Conservation (phyloP, 345 rosid genomes). For the Gossypium herbaceum region DNA sequence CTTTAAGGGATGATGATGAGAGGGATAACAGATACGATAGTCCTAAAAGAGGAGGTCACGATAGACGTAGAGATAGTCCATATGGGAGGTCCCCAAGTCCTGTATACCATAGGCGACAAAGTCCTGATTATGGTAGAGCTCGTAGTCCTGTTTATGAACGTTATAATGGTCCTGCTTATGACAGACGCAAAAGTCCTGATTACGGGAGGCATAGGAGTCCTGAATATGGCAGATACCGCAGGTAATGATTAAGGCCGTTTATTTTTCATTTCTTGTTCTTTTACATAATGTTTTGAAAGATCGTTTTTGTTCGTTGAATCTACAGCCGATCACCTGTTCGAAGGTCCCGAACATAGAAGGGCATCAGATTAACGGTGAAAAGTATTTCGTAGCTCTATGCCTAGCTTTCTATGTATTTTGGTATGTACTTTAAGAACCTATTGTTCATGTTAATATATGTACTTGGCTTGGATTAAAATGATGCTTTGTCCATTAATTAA, state of each 20-base stretch:
- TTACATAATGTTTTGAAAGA: too few relatives aligned
- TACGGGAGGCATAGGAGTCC: slow-evolving; percentile 4
- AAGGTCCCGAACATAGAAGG: slow-evolving; percentile 13
- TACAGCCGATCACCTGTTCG: too few relatives aligned
- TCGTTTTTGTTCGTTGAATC: too few relatives aligned
- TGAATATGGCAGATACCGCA: too few relatives aligned
- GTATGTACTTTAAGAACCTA: not conserved
- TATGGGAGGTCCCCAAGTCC: slow-evolving; percentile 26
- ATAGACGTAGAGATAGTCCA: slow-evolving; percentile 14
- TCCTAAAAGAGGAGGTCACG: too few relatives aligned
- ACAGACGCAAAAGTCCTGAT: slow-evolving; percentile 8
- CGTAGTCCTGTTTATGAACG: not conserved
- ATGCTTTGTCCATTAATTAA: not conserved
- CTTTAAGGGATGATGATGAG: slow-evolving; percentile 32
- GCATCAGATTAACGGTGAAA: not conserved
- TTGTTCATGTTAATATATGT: not conserved
- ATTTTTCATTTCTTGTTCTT: too few relatives aligned
- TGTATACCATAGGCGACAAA: too few relatives aligned
- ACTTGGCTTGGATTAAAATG: not conserved
- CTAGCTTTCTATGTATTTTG: too few relatives aligned
- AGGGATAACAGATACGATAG: slow-evolving; percentile 19
- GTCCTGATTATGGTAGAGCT: slow-evolving; percentile 17
- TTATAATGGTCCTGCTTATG: slow-evolving; percentile 46
- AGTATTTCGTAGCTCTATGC: not conserved
- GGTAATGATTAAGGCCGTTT: too few relatives aligned